Evolutionary conservation across 768 basidiomycete genomes (phyloP).

Genomic region (Amanita exitialis): DNA sequence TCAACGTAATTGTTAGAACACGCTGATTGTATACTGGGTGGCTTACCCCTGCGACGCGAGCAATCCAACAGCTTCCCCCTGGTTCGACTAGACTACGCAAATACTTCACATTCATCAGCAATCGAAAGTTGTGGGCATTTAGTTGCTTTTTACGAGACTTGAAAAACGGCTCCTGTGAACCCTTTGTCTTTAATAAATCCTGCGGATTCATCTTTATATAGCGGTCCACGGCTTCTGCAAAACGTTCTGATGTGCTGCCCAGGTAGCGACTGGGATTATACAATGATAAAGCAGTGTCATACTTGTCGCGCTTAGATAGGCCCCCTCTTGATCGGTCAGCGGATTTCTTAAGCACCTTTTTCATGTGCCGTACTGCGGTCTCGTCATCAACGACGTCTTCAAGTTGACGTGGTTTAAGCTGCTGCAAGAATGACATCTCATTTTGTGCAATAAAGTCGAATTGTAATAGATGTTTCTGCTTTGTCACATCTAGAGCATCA

Average conservation of each 20-base stretch:
- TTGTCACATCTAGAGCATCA: conserved; percentile 92
- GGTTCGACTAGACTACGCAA: conserved; percentile 91
- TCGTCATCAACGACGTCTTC: conserved; percentile 51
- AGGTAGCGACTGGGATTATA: conserved; percentile 74
- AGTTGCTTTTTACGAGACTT: conserved; percentile 37
- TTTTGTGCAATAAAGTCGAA: conserved; percentile 93
- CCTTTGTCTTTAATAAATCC: conserved; percentile 29
- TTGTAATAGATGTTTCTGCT: conserved; percentile 89
- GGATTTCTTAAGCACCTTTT: conserved; percentile 76
- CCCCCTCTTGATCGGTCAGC: conserved; percentile 28
- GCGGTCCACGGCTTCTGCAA: conserved; percentile 68
- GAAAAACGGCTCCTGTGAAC: conserved; percentile 18
- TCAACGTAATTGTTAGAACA: background rate
- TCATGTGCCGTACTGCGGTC: conserved; percentile 72
- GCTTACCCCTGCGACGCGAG: conserved; percentile 90
- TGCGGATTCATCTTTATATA: conserved; percentile 74
- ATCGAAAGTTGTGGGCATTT: conserved; percentile 52
- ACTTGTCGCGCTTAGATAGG: conserved; percentile 45
- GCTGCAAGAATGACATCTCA: conserved; percentile 64
- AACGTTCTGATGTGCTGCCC: conserved; percentile 89
- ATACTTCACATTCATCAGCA: conserved; percentile 87
- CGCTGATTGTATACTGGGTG: conserved; percentile 15
- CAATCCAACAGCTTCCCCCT: conserved; percentile 95
- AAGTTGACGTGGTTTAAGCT: conserved; percentile 53
- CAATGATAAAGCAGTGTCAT: conserved; percentile 62